Percentiles rank a stretch among this genome's conserved stretches.
These are phyloP conservation scores for Salix purpurea DNA, from an alignment of 345 rosid species.

Conservation along the genomic window DNA sequence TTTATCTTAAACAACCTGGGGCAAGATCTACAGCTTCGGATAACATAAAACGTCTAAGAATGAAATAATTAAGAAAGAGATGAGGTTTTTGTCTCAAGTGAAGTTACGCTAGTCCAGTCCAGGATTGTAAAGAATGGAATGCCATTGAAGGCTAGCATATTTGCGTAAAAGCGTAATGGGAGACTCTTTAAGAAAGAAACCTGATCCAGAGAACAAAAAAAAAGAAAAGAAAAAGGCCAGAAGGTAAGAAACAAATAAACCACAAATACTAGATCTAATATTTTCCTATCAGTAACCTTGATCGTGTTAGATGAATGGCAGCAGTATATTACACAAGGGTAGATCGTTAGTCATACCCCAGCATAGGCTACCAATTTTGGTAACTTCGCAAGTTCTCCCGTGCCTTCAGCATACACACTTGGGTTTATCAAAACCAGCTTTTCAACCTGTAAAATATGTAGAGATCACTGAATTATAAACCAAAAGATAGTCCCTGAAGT, in stretches of 20 bases:
- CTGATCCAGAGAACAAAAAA: conserved; percentile 20
- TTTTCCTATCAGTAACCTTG: neutral
- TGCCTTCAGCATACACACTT: conserved; percentile 87
- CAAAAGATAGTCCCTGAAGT: neutral
- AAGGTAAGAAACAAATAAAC: neutral
- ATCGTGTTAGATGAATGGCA: conserved; percentile 8
- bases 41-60: neutral
- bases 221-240: neutral
- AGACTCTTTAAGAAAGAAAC: conserved; percentile 68
- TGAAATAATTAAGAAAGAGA: neutral
- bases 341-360: conserved; percentile 48
- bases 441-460: conserved; percentile 45
- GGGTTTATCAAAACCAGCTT: conserved; percentile 80
- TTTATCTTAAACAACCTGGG: neutral
- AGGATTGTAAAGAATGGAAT: conserved; percentile 51
- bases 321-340: neutral
- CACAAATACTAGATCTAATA: neutral
- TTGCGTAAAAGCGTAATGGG: conserved; percentile 62
- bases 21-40: neutral
- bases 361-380: conserved; percentile 75
- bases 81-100: neutral
- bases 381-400: conserved; percentile 70
- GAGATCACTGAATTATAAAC: neutral
- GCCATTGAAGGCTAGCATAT: conserved; percentile 47
- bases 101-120: conserved; percentile 76